Evolutionary conservation across 2,329 filamentous ascomycete genomes (phyloP), one percentile per base, ranked within the genome.

Genomic region (Rhynchosporium secalis): DNA sequence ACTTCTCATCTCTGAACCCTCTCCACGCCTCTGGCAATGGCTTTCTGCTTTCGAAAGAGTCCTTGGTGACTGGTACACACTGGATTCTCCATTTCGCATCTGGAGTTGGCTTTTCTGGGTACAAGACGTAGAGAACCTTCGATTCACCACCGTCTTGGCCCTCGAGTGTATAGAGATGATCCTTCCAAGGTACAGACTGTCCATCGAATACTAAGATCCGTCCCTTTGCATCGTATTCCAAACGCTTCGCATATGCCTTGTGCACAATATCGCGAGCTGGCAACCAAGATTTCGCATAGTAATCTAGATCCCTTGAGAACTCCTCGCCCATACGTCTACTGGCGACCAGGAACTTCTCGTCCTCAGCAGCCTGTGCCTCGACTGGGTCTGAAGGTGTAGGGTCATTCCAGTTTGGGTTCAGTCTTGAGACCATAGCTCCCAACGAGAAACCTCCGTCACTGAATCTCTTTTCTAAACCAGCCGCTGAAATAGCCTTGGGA

Each of bases 41-140:
- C 79, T 95, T 96, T 70, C 95, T 86, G 79, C 93, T 97, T 76
- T 91, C 84, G 74, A 99, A 99, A 63, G 91, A 95, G 73, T 91
- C 89, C 75, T 90, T 88, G 75, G 86, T 85, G 62, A 90, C 86
- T 54, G 92, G 90, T n/a, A 98, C 95, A 66, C 90, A 88, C 77
- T 97, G 92, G 65, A 99, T 90, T 62, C 95, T 86, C 95, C 95
- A 98, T 78, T 95, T 96, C 72, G 89, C 83, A 67, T 85, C 89
- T 51, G 87, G 84, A 49, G 83, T 81, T 33, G 87, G 84, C 72
- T 85, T 91, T 80, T 99, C 94, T 0, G 92, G 90, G 77, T 98
- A 98, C 31, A 98, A 80, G 13, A 96, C 93, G 73, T 97, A 98
- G 56, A 93, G 81, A 3, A 94, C 87, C 70, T 86, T 84, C 46